Base-by-base conservation (phyloP, 495 filamentous ascomycete species). In the Oleoguttula mirabilis region DNA sequence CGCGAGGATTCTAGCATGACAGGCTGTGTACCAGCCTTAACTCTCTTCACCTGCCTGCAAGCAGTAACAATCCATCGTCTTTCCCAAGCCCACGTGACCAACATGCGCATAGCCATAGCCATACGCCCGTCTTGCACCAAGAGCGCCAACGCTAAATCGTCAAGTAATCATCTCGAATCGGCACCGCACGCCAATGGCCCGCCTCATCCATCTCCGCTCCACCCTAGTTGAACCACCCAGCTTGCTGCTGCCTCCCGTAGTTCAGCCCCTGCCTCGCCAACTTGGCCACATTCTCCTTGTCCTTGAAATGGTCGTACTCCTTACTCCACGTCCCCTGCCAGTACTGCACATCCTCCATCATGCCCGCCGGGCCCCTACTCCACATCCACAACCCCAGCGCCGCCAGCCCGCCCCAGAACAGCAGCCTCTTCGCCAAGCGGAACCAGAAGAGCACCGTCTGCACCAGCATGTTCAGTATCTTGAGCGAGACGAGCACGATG, bases 371-470 rank as follows among this genome's bases (percentile, higher is more conserved):
- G 0, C 84, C 85, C 10, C 76, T 60, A 41, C 67, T 67, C 58
- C 71, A 88, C 10, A 84, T 64, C 43, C 72, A 72, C 25, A 69
- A 60, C 0, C 61, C 68, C 1, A 73, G 3, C 0, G 63, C 62
- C 14, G 66, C 59, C 10, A 86, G 22, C 1, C 55, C 47, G 0
- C 61, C 68, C 72, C 75, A 90, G 35, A 83, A 72, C 0, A 70
- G 43, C 32, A 84, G 14, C 21, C 69, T 57, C 41, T 80, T 54
- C 4, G 64, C 67, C 34, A 88, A 54, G 30, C 65, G 55, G n/a
- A 82, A 68, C 75, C 83, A 85, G 58, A 73, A 88, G 55, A 85
- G 66, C 39, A 92, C 61, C 2, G 82, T 60, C 25, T 80, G 69
- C 35, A 73, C 73, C 20, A 80, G 60, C 57, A 77, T 75, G 54